Base-by-base conservation (phyloP, 352 stramenopile genomes). In the Phytophthora lateralis region DNA sequence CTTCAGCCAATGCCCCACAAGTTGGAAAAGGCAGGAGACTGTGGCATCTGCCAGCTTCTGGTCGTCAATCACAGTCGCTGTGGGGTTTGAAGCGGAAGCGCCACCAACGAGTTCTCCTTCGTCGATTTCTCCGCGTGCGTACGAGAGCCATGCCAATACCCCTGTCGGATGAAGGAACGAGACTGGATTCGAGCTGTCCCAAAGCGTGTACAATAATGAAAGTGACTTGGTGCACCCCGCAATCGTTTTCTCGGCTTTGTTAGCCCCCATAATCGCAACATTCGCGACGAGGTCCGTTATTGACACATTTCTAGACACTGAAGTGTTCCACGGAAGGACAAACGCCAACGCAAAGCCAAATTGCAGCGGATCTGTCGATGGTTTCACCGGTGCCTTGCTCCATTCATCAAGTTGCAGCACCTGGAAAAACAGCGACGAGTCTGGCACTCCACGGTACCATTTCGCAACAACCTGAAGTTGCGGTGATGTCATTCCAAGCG, bases 381-480 rank as follows among this genome's bases (percentile, higher is more conserved):
- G 50, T 17, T 61, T 32, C 4, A 44, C 1, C 0, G 60, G 21
- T n/a, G 26, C 49, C 4, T 60, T 32, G 12, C 59, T 73, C 78
- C 81, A 90, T 35, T 35, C 24, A 1, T 67, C 43, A 1, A 83
- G 35, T 62, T 89, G 68, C n/a, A 73, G 54, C 1, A 59, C 58
- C 21, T 84, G 77, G 27, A 80, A 88, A 45, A 79, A 91, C 11
- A 71, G 14, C 0, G 81, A 91, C 0, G 51, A 53, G 2, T 55
- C 48, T 0, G 77, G 75, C 0, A 81, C 10, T 14, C 57, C 41
- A 8, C 74, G 67, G 62, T 69, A 87, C 82, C 82, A 91, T 6
- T 45, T 44, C 0, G 71, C 73, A 8, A 87, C 63, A 4, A 49
- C 38, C 8, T 71, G 14, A 2, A 83, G 42, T 18, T 80, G 57